Evolutionary conservation across 1,284 basidiomycete species (phyloP).

Genomic region (Jaminaea rosea): DNA sequence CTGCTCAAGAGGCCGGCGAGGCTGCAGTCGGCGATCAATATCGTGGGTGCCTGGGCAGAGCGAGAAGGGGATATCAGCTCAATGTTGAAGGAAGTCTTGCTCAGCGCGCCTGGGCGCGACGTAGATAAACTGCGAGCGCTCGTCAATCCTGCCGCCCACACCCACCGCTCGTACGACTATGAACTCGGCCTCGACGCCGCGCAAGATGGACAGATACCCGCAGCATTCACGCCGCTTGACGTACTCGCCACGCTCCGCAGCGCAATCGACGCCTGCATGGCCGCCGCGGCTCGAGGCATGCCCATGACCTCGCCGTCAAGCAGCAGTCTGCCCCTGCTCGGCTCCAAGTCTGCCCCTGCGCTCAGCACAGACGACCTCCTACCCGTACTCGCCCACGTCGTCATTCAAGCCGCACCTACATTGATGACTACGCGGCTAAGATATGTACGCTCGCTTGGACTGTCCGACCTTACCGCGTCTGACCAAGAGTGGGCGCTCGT

Average conservation of each 20-base stretch:
- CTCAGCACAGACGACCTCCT: background rate
- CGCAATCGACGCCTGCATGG: background rate
- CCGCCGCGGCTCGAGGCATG: background rate
- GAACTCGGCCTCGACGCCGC: background rate
- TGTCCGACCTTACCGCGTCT: background rate
- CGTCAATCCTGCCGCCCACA: too few relatives aligned
- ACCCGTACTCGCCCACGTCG: background rate
- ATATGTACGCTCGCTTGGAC: background rate
- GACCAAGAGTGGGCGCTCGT: background rate
- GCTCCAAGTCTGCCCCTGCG: background rate
- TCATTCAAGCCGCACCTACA: background rate
- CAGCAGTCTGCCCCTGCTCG: too few relatives aligned
- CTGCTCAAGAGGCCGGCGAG: background rate
- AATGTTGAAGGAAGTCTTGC: too few relatives aligned
- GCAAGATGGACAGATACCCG: background rate
- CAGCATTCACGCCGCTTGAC: background rate
- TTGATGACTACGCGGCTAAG: background rate
- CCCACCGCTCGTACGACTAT: too few relatives aligned
- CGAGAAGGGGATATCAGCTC: too few relatives aligned
- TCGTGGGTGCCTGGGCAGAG: too few relatives aligned
- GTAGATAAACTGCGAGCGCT: background rate
- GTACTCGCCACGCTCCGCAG: background rate
- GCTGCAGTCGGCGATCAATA: background rate
- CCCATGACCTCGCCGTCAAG: too few relatives aligned
- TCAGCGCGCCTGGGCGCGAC: background rate